These are phyloP conservation scores for Pholiota microspora DNA, from an alignment of 768 basidiomycete species.

Conservation along the genomic window DNA sequence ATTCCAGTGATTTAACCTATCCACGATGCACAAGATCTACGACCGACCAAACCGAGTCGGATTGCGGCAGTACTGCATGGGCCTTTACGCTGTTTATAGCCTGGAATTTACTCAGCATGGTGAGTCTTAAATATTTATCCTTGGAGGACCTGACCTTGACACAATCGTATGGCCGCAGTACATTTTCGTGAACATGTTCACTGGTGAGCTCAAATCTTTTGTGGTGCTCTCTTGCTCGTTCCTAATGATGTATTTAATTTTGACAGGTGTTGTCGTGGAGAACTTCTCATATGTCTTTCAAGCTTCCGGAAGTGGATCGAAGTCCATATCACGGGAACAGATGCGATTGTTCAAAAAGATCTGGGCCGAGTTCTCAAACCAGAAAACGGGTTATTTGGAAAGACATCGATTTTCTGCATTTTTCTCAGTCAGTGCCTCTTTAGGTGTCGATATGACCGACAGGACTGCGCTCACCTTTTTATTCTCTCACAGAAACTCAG, in stretches of 20 bases:
- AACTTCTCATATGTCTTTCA: constrained; percentile 97
- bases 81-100: constrained; percentile 86
- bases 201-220: constrained; percentile 47
- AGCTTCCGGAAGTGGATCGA: constrained; percentile 75
- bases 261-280: constrained; percentile 83
- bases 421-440: constrained; percentile 61
- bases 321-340: constrained; percentile 81
- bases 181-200: constrained; percentile 95
- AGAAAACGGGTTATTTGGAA: constrained; percentile 76
- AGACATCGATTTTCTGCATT: constrained; percentile 71
- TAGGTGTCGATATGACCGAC: neutral
- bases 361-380: constrained; percentile 84
- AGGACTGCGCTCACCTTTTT: constrained; percentile 8
- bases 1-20: constrained; percentile 63
- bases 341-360: constrained; percentile 94
- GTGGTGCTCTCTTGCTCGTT: neutral
- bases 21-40: constrained; percentile 75
- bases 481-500: constrained; percentile 60
- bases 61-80: constrained; percentile 86
- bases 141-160: constrained; percentile 4
- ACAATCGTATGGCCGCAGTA: constrained; percentile 49
- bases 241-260: constrained; percentile 2
- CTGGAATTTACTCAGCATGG: constrained; percentile 97
- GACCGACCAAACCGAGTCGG: constrained; percentile 53
- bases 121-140: constrained; percentile 28